These are phyloP conservation scores for Leccinellum rugosiceps DNA, from an alignment of 768 basidiomycete species.

Conservation along the genomic window DNA sequence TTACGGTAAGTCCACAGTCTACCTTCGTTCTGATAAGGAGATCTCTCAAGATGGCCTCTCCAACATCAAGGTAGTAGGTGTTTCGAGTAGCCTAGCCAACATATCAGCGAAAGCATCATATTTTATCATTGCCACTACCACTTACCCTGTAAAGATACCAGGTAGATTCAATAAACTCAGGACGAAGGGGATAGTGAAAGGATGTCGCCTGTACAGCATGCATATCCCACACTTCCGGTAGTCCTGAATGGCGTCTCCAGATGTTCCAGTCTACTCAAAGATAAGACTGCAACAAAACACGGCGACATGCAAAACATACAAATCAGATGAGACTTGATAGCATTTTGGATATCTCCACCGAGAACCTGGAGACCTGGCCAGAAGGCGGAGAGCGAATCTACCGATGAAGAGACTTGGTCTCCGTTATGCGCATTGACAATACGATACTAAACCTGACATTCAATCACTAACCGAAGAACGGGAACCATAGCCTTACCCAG, in stretches of 20 bases:
- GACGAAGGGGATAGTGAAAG: slow-evolving; percentile 76
- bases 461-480: not conserved
- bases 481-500: slow-evolving; percentile 51
- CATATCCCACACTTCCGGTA: slow-evolving; percentile 93
- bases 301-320: slow-evolving; percentile 47
- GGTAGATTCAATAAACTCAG: slow-evolving; percentile 94
- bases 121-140: slow-evolving; percentile 1
- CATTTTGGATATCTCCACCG: slow-evolving; percentile 81
- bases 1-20: slow-evolving; percentile 80
- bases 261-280: slow-evolving; percentile 75
- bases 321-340: slow-evolving; percentile 86
- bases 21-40: slow-evolving; percentile 73
- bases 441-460: slow-evolving; percentile 59
- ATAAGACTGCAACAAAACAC: not conserved
- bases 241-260: slow-evolving; percentile 81
- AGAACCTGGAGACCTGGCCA: slow-evolving; percentile 96
- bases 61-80: slow-evolving; percentile 89
- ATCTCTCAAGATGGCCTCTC: slow-evolving; percentile 79
- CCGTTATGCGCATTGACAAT: slow-evolving; percentile 79
- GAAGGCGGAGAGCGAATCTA: slow-evolving; percentile 96
- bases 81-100: slow-evolving; percentile 80
- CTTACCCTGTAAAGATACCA: slow-evolving; percentile 90
- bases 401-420: slow-evolving; percentile 66
- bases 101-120: not conserved
- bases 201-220: slow-evolving; percentile 68